Evolutionary conservation across 1,139 yeast genomes (phyloP).

Genomic region (Blastobotrys aristatus): DNA sequence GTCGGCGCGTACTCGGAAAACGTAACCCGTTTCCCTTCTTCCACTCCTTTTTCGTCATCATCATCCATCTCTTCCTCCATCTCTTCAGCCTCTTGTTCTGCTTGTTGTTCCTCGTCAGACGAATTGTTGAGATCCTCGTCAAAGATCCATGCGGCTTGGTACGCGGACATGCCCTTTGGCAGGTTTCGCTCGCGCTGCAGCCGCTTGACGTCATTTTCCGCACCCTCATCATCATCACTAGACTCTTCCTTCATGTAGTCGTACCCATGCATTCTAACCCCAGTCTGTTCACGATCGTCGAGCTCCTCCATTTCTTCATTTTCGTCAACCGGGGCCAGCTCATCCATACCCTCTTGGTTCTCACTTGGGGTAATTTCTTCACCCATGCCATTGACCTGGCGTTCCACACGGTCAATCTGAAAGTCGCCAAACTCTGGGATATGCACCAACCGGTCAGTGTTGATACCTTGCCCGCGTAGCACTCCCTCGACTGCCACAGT

Average conservation of each 20-base stretch:
- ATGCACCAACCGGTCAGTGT: conserved; percentile 71
- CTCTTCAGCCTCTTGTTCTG: conserved; percentile 55
- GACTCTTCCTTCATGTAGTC: conserved; percentile 45
- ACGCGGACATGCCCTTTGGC: conserved; percentile 89
- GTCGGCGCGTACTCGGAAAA: conserved; percentile 37
- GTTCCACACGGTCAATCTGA: conserved; percentile 56
- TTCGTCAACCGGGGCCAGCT: conserved; percentile 49
- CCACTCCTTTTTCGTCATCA: conserved; percentile 34
- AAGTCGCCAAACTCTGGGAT: conserved; percentile 89
- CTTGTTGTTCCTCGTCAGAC: conserved; percentile 43
- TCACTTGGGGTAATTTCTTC: conserved; percentile 40
- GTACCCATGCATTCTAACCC: conserved; percentile 70
- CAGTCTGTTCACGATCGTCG: conserved; percentile 44
- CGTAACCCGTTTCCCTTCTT: conserved; percentile 19
- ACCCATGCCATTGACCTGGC: conserved; percentile 26
- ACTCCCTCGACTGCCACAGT: conserved; percentile 67
- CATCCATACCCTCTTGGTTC: conserved; percentile 61
- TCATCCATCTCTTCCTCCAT: conserved; percentile 40
- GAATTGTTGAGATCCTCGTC: conserved; percentile 46
- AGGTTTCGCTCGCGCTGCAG: conserved; percentile 39
- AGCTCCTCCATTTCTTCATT: conserved; percentile 39
- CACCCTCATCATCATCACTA: conserved; percentile 23
- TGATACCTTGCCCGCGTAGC: conserved; percentile 81
- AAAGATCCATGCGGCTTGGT: conserved; percentile 89
- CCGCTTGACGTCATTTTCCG: conserved; percentile 19